Evolutionary conservation across 768 basidiomycete genomes (phyloP), one percentile per base, ranked within the genome.

Genomic region (Collybiopsis luxurians): DNA sequence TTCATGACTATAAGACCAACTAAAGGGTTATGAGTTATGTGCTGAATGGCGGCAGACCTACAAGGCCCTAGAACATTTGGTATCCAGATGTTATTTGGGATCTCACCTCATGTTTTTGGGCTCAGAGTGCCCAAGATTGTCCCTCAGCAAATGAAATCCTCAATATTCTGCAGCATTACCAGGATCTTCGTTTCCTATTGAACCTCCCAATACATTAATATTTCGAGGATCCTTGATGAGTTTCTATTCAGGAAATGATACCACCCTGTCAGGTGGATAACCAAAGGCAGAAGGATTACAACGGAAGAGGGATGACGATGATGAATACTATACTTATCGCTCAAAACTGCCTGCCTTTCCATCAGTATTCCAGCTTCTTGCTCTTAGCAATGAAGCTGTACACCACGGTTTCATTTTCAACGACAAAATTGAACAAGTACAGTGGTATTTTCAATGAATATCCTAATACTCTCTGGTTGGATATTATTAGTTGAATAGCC

Each of bases 341-440:
- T n/a, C n/a, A n/a, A n/a, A n/a, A n/a, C n/a, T n/a, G n/a, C n/a
- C n/a, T n/a, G n/a, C n/a, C n/a, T n/a, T n/a, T n/a, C n/a, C n/a
- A n/a, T n/a, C n/a, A n/a, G n/a, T n/a, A n/a, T 69, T 66, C 2
- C 43, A 55, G n/a, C 44, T 47, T 26, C 69, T 66, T 2, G 63
- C 68, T 15, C 53, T 72, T 34, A 61, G 64, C 6, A 66, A 71
- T 23, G 59, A 61, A 2, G 51, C 57, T 50, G 57, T 60, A 38
- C 56, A 61, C 28, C 61, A 61, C 26, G 60, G 61, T 40, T 47
- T 63, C 45, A 62, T 60, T 15, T 70, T 67, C 10, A 61, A 60
- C n/a, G 60, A 6, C 31, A 6, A n/a, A n/a, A n/a, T n/a, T 67
- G 15, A 64, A 67, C 36, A 66, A 67, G 26, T n/a, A n/a, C 63